Evolutionary conservation across 2,329 filamentous ascomycete species (phyloP), one percentile per base, ranked within the genome.

Genomic region (Zymoseptoria passerinii): DNA sequence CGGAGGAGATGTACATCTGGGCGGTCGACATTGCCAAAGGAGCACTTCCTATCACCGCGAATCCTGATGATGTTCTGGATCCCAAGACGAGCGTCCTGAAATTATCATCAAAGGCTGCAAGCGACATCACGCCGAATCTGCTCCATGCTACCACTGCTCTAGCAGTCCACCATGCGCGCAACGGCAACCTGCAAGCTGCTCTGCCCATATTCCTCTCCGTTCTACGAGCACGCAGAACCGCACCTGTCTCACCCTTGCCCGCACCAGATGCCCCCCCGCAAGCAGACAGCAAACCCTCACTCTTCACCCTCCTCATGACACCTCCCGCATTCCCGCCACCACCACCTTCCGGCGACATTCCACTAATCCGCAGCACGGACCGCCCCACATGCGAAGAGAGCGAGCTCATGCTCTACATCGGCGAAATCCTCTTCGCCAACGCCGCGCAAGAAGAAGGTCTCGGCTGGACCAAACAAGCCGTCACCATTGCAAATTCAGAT

Each of bases 381-480:
- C 62, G 65, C 27, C 66, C 68, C 63, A 81, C 82, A 44, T 96
- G 92, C 73, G 87, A 94, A 64, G 92, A 96, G 73, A 90, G 91
- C 2, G 90, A 84, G 0, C 75, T 96, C 13, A 91, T 90, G 79
- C 81, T 91, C 23, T 94, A 96, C 73, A 92, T 97, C 62, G 92
- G 92, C 59, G 92, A 97, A 75, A 95, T 97, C 54, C 81, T 97
- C 29, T 96, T 88, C 72, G 83, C 89, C 0, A 18, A 76, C 72
- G 18, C 77, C 78, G 52, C 58, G 16, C 13, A 50, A 2, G 54
- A 59, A 54, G 86, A 88, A 61, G 92, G 91, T 0, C 78, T 96
- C 1, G 85, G 85, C 5, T 97, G 92, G 92, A 96, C 92, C 0
- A 83, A 90, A 57, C 90, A 96, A 62, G 91, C 88, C 27, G 90